These are phyloP conservation scores for Pseudogymnoascus sp. DNA, from an alignment of 2,329 filamentous ascomycete genomes.

Conservation along the genomic window DNA sequence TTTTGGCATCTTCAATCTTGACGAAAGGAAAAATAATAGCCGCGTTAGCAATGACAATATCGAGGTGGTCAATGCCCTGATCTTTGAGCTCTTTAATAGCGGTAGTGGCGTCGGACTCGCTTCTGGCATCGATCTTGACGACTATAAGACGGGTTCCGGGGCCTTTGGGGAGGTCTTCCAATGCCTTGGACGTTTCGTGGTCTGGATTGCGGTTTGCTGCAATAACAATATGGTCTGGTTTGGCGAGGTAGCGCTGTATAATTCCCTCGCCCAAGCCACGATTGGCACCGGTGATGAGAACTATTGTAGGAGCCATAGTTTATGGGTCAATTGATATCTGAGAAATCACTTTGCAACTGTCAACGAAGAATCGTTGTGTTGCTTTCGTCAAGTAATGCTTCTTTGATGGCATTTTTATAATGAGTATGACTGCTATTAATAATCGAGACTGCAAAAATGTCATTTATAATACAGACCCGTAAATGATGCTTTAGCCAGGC, in stretches of 20 bases:
- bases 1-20: slow-evolving; percentile 26
- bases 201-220: slow-evolving; percentile 29
- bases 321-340: neutral
- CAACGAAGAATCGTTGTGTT: neutral
- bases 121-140: slow-evolving; percentile 26
- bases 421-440: neutral
- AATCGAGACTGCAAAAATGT: neutral
- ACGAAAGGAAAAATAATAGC: slow-evolving; percentile 17
- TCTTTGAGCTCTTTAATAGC: slow-evolving; percentile 22
- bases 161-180: slow-evolving; percentile 22
- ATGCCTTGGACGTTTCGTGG: slow-evolving; percentile 22
- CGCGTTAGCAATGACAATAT: slow-evolving; percentile 33
- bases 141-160: slow-evolving; percentile 25
- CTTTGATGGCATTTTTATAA: neutral
- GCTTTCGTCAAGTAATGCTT: neutral
- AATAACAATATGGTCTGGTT: slow-evolving; percentile 31
- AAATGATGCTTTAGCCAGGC: neutral
- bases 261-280: slow-evolving; percentile 26
- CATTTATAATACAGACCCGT: neutral
- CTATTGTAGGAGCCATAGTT: slow-evolving; percentile 8
- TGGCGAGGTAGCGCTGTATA: slow-evolving; percentile 26
- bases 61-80: slow-evolving; percentile 26
- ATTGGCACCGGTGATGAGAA: slow-evolving; percentile 28
- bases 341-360: neutral
- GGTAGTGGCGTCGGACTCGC: slow-evolving; percentile 21